Evolutionary conservation across 164 flowering plant species (phyloP).

Genomic region (Kingdonia uniflora): DNA sequence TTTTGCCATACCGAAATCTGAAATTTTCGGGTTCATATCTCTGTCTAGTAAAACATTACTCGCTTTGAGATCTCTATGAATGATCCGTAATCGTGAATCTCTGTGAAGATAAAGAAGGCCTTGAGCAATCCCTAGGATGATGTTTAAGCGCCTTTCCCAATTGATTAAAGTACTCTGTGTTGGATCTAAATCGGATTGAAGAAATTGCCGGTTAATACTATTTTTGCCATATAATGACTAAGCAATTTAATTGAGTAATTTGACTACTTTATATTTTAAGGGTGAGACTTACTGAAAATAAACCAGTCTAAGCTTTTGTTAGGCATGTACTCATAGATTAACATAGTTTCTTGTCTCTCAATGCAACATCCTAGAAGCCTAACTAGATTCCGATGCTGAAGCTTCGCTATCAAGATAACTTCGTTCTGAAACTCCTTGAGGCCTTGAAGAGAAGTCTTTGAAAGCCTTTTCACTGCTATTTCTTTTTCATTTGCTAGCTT

Average conservation of each 20-base stretch:
- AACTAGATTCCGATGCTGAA: too few relatives aligned
- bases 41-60: too few relatives aligned
- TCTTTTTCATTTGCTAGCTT: neutral
- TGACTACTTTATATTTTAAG: neutral
- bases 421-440: constrained; percentile 4
- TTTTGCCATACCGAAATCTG: constrained; percentile 33
- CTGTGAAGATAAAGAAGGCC: constrained; percentile 18
- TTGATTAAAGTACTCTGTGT: constrained; percentile 6
- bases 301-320: neutral
- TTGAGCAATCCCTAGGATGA: constrained; percentile 15
- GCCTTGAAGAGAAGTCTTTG: constrained; percentile 2
- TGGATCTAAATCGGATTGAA: neutral
- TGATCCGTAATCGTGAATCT: constrained; percentile 28
- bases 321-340: too few relatives aligned
- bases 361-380: constrained; percentile 3
- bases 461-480: constrained; percentile 5
- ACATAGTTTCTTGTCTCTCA: neutral
- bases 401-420: constrained; percentile 1
- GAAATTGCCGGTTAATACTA: neutral
- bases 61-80: too few relatives aligned
- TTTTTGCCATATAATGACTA: too few relatives aligned
- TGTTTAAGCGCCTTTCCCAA: constrained; percentile 22
- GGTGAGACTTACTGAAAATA: neutral
- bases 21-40: constrained; percentile 26
- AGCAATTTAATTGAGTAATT: too few relatives aligned